A percentile compares a stretch with the other conserved stretches of the same genome.
These are phyloP conservation scores for Aspergillus sp. DNA, from an alignment of 2,329 filamentous ascomycete species.

Conservation along the genomic window DNA sequence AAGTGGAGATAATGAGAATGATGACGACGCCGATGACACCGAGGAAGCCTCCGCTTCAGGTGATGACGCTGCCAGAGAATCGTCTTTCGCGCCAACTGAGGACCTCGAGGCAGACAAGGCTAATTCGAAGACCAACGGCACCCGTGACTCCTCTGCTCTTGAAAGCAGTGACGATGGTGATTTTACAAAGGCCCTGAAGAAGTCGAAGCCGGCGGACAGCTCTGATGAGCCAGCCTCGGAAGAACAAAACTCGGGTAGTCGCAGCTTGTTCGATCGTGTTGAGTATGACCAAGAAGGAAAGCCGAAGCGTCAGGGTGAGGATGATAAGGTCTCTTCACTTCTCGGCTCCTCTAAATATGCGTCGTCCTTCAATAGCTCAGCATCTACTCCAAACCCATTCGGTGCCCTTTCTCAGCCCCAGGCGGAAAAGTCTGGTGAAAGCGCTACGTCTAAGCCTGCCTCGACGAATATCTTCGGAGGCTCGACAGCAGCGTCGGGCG, in stretches of 20 bases:
- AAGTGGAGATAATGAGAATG: conserved; percentile 22
- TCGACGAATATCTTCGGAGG: conserved; percentile 29
- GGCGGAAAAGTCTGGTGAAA: conserved; percentile 12
- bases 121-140: conserved; percentile 10
- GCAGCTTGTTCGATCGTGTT: conserved; percentile 39
- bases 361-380: conserved; percentile 26
- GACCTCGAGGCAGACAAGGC: conserved; percentile 13
- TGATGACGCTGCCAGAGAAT: conserved; percentile 21
- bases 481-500: conserved; percentile 18
- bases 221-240: conserved; percentile 11
- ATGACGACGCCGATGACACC: conserved; percentile 29
- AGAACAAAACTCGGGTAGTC: conserved; percentile 24
- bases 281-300: conserved; percentile 27
- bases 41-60: conserved; percentile 24
- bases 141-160: conserved; percentile 15
- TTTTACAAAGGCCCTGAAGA: conserved; percentile 21
- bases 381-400: conserved; percentile 25
- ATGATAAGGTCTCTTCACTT: conserved; percentile 20
- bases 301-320: conserved; percentile 23
- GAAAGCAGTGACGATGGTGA: conserved; percentile 27
- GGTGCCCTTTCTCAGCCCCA: conserved; percentile 11
- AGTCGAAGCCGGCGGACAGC: conserved; percentile 19
- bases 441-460: conserved; percentile 15
- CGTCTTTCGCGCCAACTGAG: conserved; percentile 15
- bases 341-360: conserved; percentile 26